Evolutionary conservation across 169 alveolate species (phyloP), one percentile per base, ranked within the genome.

Genomic region (Plasmodium berghei): DNA sequence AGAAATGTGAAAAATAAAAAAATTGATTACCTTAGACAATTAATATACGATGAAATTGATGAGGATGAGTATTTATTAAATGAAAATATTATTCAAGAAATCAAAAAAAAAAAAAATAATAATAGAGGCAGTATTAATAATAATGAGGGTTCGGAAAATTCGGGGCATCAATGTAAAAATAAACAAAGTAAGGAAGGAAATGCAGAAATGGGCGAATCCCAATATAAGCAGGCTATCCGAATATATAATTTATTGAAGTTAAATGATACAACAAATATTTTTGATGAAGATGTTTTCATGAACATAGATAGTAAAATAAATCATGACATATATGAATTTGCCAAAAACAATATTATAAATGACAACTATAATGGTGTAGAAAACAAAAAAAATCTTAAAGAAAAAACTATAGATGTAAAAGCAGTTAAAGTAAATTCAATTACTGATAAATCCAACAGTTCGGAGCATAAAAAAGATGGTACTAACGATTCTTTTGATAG

Each of bases 281-380:
- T 80, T 46, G 90, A 80, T 61, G 90, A 80, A 58, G 90, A 80
- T 67, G 90, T 80, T 52, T 80, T 80, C 45, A 80, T 80, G 90
- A 80, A 80, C 49, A 80, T 80, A 66, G 90, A 80, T 28, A 80
- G 90, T 70, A 80, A 80, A 80, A 80, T 80, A 9, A 80, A 80
- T 48, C 90, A 80, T 58, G 90, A 80, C 49, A 58, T 80, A 28
- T 80, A 59, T 55, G 64, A 80, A n/a, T 80, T 80, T 48, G 20
- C 90, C 34, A 77, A 80, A 28, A 64, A 80, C 34, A 66, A 80
- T 54, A 64, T 66, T 22, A 45, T 80, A 28, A 70, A 80, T 28
- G 45, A 58, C 42, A 24, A 45, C n/a, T 24, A 40, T 24, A 8
- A 72, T 49, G 20, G 20, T 46, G 22, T 18, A 72, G 48, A 28